phyloP scores from a whole-genome alignment of 1,284 basidiomycete species.

The Cutaneotrichosporon sp. region DNA sequence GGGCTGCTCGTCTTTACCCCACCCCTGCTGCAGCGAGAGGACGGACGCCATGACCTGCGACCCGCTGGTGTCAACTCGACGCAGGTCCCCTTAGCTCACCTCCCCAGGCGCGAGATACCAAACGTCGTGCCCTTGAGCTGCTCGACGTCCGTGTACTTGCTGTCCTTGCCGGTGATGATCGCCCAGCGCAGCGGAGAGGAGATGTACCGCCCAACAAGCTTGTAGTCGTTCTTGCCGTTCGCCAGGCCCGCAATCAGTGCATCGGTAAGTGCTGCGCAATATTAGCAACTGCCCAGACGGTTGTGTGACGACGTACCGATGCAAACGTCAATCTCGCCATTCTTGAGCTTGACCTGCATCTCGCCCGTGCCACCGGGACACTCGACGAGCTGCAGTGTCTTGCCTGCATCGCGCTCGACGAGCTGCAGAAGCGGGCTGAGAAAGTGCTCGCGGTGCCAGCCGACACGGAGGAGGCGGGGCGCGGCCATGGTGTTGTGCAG shows the following conservation, averaged over 20 bases:
- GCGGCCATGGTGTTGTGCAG: not conserved
- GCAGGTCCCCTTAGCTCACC: constrained; percentile 8
- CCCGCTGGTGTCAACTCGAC: constrained; percentile 1
- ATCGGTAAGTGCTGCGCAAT: constrained; percentile 80
- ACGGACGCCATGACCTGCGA: constrained; percentile 90
- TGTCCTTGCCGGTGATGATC: constrained; percentile 77
- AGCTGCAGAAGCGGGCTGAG: constrained; percentile 74
- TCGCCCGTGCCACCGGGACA: constrained; percentile 92
- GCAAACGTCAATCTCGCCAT: constrained; percentile 81
- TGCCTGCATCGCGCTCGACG: constrained; percentile 56
- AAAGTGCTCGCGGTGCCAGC: constrained; percentile 78
- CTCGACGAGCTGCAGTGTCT: constrained; percentile 76
- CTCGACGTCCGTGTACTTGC: constrained; percentile 63
- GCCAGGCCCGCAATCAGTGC: constrained; percentile 89
- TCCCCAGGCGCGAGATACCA: constrained; percentile 85
- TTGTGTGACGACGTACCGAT: constrained; percentile 56
- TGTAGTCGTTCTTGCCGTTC: constrained; percentile 77
- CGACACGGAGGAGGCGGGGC: constrained; percentile 38
- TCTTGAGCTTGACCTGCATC: constrained; percentile 72
- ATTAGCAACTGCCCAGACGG: not conserved
- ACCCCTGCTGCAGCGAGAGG: constrained; percentile 80
- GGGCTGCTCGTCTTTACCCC: constrained; percentile 54
- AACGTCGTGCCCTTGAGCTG: constrained; percentile 76
- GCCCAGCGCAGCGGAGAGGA: constrained; percentile 86
- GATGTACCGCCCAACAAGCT: constrained; percentile 89